Conservation (phyloP, 2,329 filamentous ascomycete genomes). For the Hyphodiscus sp. region DNA sequence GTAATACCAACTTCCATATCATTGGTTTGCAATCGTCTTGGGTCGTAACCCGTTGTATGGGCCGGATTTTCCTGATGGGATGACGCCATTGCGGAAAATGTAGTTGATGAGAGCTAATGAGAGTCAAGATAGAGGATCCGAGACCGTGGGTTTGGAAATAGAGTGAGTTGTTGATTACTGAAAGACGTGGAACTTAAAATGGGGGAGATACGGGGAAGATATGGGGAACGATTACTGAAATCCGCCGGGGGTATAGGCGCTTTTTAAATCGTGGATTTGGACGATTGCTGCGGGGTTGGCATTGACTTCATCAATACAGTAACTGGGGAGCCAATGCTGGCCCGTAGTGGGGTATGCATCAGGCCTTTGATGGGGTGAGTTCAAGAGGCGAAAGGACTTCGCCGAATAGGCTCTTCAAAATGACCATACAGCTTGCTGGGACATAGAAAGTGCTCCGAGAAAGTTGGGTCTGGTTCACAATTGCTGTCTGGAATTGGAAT, state of each 20-base stretch:
- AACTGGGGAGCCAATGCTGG: not conserved
- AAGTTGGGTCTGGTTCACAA: not conserved
- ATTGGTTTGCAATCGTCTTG: slow-evolving; percentile 19
- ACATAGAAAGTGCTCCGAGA: not conserved
- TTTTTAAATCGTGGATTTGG: not conserved
- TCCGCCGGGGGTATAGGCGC: not conserved
- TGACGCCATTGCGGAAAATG: not conserved
- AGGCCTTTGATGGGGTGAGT: not conserved
- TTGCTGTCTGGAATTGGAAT: not conserved
- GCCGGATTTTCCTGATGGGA: slow-evolving; percentile 14
- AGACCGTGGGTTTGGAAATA: slow-evolving; percentile 1
- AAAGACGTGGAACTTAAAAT: not conserved
- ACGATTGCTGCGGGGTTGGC: not conserved
- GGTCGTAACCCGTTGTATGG: slow-evolving; percentile 16
- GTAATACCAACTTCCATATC: slow-evolving; percentile 45
- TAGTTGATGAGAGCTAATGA: not conserved
- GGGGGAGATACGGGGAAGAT: not conserved
- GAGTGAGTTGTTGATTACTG: not conserved
- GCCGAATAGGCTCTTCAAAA: not conserved
- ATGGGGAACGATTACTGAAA: not conserved
- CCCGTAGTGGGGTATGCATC: not conserved
- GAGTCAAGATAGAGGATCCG: slow-evolving; percentile 7
- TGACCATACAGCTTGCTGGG: not conserved
- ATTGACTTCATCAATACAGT: not conserved
- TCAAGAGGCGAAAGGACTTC: not conserved